Base-by-base conservation (phyloP, 352 stramenopile genomes). In the Phytophthora fragariae region DNA sequence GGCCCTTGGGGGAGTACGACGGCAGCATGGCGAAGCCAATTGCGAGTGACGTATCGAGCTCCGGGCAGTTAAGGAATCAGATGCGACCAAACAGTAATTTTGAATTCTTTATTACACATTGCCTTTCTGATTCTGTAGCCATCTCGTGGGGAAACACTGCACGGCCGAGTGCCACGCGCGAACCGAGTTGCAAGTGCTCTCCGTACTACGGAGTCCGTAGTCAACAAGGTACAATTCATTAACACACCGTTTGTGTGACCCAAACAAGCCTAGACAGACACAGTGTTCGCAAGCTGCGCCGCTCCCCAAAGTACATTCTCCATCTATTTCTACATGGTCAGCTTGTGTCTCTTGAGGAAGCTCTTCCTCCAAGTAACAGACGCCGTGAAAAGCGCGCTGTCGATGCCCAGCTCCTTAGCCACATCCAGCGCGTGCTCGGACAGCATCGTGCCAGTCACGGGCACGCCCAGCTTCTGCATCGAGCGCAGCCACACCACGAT, bases 401-500 rank as follows among this genome's bases (percentile, higher is more conserved):
- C 63, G 24, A 82, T 77, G 0, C 76, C 76, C 57, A 80, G 17
- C 53, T 80, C 73, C 47, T 73, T 76, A 21, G 76, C 76, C 49
- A 82, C 69, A 52, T 80, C 70, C 61, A 80, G 44, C 15, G 76
- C 76, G 56, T 82, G 55, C 50, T 73, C 76, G 0, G 64, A 73
- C 49, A 82, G 41, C 69, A 80, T 80, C 10, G 68, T 61, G 3
- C 68, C 68, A 14, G 76, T 80, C 24, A 82, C 72, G 5, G 72
- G 72, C 24, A 79, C 49, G 0, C 67, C 64, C 63, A 81, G 10
- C 50, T 73, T 72, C 62, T 76, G 65, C 65, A 80, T 59, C 35
- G 72, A 80, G 11, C 70, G 76, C 49, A 83, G 59, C 73, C 76
- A 81, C 19, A 81, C 70, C 39, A 83, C 62, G 21, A 83, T 79